These are phyloP conservation scores for Datura wrightii DNA, from an alignment of 257 asterid species.

Conservation along the genomic window DNA sequence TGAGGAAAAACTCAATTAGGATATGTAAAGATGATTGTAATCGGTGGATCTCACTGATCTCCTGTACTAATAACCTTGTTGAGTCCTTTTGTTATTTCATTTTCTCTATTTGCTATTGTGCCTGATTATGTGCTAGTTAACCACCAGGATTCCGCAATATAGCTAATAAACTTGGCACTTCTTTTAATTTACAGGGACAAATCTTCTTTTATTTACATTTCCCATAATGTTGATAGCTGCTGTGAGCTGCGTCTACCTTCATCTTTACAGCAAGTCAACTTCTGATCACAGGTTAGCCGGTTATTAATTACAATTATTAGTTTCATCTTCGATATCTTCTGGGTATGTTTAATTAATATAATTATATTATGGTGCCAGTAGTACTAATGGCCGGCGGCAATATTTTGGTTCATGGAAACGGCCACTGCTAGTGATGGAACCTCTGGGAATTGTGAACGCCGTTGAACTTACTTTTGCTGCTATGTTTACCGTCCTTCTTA, in stretches of 20 bases:
- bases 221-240: conserved; percentile 73
- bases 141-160: not conserved
- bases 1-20: not conserved
- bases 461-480: conserved; percentile 53
- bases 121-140: not conserved
- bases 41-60: not conserved
- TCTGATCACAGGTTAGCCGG: not conserved
- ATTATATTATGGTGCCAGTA: not conserved
- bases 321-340: not conserved
- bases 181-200: conserved; percentile 55
- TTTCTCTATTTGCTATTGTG: not conserved
- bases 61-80: not conserved
- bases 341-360: not conserved
- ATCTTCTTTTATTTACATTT: conserved; percentile 51
- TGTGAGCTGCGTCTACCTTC: conserved; percentile 74
- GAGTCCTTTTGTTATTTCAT: not conserved
- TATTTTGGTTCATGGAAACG: conserved; percentile 42
- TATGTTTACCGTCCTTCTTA: conserved; percentile 56
- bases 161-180: not conserved
- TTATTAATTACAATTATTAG: not conserved
- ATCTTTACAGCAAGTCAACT: conserved; percentile 44
- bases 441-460: conserved; percentile 56
- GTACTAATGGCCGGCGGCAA: not conserved
- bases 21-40: not conserved
- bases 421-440: conserved; percentile 46